phyloP scores from a whole-genome alignment of 495 filamentous ascomycete species.

The Glarea lozoyensis region DNA sequence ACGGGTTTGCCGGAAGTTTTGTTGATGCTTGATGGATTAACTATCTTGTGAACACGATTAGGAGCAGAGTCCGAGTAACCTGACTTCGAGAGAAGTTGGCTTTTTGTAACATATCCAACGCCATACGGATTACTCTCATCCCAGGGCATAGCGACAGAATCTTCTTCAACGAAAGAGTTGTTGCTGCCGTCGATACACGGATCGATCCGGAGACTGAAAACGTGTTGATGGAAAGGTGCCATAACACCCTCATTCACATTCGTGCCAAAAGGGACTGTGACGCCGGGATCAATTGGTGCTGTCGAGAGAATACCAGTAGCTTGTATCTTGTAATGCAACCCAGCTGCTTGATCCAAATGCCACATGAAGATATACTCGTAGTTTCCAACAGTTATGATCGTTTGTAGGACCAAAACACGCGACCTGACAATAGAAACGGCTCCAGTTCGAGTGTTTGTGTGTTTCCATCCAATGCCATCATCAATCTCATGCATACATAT shows the following conservation, averaged over 20 bases:
- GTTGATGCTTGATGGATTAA: constrained; percentile 58
- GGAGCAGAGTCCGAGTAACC: constrained; percentile 45
- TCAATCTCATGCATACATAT: constrained; percentile 75
- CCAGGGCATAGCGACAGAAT: constrained; percentile 14
- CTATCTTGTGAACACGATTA: constrained; percentile 70
- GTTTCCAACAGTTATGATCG: constrained; percentile 64
- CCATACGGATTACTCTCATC: constrained; percentile 11
- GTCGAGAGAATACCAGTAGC: constrained; percentile 56
- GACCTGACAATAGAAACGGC: constrained; percentile 57
- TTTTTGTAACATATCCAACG: constrained; percentile 12
- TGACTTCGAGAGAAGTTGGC: constrained; percentile 28
- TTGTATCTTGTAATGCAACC: constrained; percentile 35
- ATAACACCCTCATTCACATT: constrained; percentile 49
- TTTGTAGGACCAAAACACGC: constrained; percentile 64
- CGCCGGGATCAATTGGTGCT: constrained; percentile 61
- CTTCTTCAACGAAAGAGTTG: constrained; percentile 51
- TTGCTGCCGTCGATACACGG: constrained; percentile 53
- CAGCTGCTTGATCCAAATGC: constrained; percentile 75
- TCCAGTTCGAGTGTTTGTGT: constrained; percentile 70
- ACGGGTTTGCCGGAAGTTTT: constrained; percentile 48
- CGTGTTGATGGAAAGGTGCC: constrained; percentile 56
- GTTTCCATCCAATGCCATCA: constrained; percentile 72
- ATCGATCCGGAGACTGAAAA: constrained; percentile 62
- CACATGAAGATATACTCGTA: constrained; percentile 56
- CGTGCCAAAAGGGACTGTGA: constrained; percentile 57